These are phyloP conservation scores for Plantago major DNA, from an alignment of 257 asterid genomes.

Conservation along the genomic window DNA sequence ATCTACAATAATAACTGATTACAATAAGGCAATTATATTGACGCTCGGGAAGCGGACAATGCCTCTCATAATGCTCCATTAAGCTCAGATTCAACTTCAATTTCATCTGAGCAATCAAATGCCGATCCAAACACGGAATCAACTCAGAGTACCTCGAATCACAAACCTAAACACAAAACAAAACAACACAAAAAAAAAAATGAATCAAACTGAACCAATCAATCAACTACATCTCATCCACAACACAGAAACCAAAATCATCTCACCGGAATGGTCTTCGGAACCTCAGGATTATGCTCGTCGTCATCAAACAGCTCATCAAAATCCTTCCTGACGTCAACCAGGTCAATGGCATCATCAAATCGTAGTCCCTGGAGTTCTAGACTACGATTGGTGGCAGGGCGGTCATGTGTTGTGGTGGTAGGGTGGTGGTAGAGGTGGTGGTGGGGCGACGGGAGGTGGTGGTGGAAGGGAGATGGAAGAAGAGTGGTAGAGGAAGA, in stretches of 20 bases:
- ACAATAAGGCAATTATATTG: constrained; percentile 85
- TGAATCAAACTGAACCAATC: too few species aligned
- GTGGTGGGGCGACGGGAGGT: too few species aligned
- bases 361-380: too few species aligned
- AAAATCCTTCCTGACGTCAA: constrained; percentile 31
- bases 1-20: too few species aligned
- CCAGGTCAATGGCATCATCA: constrained; percentile 55
- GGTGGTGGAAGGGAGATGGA: too few species aligned
- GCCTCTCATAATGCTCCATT: constrained; percentile 98
- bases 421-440: too few species aligned
- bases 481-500: too few species aligned
- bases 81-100: constrained; percentile 66
- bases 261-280: constrained; percentile 66
- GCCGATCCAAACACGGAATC: constrained; percentile 86
- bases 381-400: too few species aligned
- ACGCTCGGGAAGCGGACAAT: constrained; percentile 77
- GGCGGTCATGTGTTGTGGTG: too few species aligned
- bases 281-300: too few species aligned
- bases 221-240: not conserved
- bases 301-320: constrained; percentile 52
- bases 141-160: constrained; percentile 76
- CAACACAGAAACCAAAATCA: not conserved
- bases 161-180: constrained; percentile 64
- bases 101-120: constrained; percentile 56
- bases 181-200: constrained; percentile 1